Conservation (phyloP, 2,329 filamentous ascomycete species). For the Colletotrichum magnum region DNA sequence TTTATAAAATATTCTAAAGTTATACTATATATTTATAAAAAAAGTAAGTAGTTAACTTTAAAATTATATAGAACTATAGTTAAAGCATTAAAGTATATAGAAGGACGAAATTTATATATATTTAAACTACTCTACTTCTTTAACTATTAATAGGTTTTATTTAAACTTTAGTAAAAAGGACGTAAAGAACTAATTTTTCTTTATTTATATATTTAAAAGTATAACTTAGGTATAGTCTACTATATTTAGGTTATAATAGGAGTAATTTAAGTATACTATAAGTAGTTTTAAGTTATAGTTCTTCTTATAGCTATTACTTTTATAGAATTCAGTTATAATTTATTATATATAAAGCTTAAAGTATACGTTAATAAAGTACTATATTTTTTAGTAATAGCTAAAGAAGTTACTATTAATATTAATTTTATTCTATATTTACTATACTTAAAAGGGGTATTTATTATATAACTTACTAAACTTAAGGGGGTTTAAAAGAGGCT, state of each 20-base stretch:
- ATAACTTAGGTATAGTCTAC: not conserved
- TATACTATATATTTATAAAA: no score
- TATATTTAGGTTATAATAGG: not conserved
- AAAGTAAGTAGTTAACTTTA: not conserved
- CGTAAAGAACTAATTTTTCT: not conserved
- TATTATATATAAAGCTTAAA: not conserved
- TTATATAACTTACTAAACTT: not conserved
- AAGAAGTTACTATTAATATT: not conserved
- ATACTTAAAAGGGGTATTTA: slow-evolving; percentile 2
- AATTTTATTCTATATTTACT: slow-evolving; percentile 2
- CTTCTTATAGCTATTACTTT: not conserved
- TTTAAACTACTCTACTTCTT: not conserved
- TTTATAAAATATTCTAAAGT: no score
- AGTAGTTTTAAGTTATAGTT: not conserved
- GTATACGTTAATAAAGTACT: not conserved
- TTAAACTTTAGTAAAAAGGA: not conserved
- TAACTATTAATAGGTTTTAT: not conserved
- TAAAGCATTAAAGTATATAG: slow-evolving; percentile 2
- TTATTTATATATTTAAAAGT: slow-evolving; percentile 4
- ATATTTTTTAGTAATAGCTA: not conserved
- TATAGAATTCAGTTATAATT: not conserved
- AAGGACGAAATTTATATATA: not conserved
- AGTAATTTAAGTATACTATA: not conserved
- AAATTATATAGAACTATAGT: slow-evolving; percentile 2
- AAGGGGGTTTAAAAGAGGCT: not conserved